phyloP scores from a whole-genome alignment of 2,329 filamentous ascomycete species.

The Hortaea sp. region DNA sequence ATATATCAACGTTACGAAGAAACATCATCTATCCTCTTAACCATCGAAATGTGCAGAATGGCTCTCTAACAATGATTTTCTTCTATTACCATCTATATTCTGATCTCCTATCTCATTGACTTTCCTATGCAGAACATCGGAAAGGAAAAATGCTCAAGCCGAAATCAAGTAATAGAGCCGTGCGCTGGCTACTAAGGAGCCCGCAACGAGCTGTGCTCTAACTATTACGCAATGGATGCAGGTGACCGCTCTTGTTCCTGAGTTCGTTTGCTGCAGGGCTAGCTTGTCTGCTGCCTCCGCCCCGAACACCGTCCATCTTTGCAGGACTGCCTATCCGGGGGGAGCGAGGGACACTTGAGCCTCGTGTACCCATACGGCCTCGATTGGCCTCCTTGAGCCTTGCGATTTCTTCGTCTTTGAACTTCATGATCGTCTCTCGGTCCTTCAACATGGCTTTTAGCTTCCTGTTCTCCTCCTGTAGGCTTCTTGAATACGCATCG shows the following conservation, averaged over 20 bases:
- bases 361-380: constrained; percentile 26
- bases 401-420: constrained; percentile 26
- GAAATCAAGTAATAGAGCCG: no score
- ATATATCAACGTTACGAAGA: no score
- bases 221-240: constrained; percentile 15
- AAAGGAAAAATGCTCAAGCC: no score
- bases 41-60: no score
- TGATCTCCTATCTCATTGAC: no score
- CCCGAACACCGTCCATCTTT: constrained; percentile 13
- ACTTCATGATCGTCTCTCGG: constrained; percentile 18
- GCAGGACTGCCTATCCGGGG: constrained; percentile 24
- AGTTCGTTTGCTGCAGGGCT: constrained; percentile 17
- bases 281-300: constrained; percentile 4
- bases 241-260: constrained; percentile 4
- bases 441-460: constrained; percentile 18
- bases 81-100: no score
- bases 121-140: no score
- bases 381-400: constrained; percentile 22
- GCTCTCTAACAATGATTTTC: no score
- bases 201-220: neutral
- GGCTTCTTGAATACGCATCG: constrained; percentile 11
- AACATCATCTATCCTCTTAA: no score
- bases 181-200: no score
- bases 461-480: constrained; percentile 18
- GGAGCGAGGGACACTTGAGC: constrained; percentile 26